Conservation (phyloP, 2,329 filamentous ascomycete species). For the Pseudogymnoascus verrucosus region DNA sequence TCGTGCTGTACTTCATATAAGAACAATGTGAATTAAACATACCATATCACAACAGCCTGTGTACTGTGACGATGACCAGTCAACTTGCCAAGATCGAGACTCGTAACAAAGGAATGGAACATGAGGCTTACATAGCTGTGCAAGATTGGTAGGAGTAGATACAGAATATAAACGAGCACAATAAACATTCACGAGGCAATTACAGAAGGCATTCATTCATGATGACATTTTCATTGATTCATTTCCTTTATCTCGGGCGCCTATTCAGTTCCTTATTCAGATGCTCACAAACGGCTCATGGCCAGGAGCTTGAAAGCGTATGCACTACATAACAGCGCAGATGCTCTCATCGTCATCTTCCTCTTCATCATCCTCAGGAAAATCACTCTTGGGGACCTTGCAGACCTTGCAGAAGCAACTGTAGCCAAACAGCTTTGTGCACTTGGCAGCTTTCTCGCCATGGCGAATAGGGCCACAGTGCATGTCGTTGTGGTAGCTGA, state of each 20-base stretch:
- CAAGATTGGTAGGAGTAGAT: background rate
- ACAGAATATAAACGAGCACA: background rate
- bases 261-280: background rate
- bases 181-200: background rate
- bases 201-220: background rate
- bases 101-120: background rate
- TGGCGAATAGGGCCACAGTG: slow-evolving; percentile 4
- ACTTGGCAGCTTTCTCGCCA: background rate
- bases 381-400: background rate
- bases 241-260: background rate
- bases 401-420: slow-evolving; percentile 1
- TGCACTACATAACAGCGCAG: slow-evolving; percentile 1
- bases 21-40: background rate
- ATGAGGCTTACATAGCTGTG: background rate
- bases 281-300: background rate
- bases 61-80: background rate
- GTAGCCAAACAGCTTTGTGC: slow-evolving; percentile 1
- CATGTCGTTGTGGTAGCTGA: background rate
- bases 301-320: background rate
- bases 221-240: background rate
- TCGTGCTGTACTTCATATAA: background rate
- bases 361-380: background rate
- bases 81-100: background rate
- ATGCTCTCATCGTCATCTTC: background rate
- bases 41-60: background rate